Base-by-base conservation (phyloP, 306 rosid genomes). In the Rubus idaeus region DNA sequence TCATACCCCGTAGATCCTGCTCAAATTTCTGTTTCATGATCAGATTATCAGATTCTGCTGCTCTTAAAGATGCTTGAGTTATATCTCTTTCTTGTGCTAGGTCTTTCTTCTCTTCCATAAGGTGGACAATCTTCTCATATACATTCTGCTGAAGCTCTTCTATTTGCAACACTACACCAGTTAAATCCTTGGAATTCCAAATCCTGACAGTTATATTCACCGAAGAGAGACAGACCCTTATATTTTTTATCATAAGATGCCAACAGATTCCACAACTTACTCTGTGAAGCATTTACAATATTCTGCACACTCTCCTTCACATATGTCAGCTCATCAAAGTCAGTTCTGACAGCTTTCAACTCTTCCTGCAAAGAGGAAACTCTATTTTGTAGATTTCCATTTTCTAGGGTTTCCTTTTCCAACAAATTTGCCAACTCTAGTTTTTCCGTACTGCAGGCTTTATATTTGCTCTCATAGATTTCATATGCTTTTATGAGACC, bases 121-220 rank as follows among this genome's bases (percentile, higher is more conserved):
- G 91, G 77, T 72, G 89, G 76, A 80, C 82, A 75, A 90, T 88
- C 82, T 79, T 84, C 78, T 84, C 82, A 83, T 75, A 85, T 35
- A 88, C 83, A 71, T 71, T 83, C 47, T 73, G 80, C 81, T 91
- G 92, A 75, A 92, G 80, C 87, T 88, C 87, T 83, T 91, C 97
- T 50, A 92, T 83, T 74, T 55, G 88, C 88, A 82, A 76, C 46
- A 89, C 58, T 44, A 83, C 81, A 76, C 75, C 88, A 58, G 84
- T 84, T 68, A 90, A 79, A 79, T 87, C 86, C 20, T 75, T 57
- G 62, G 87, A 82, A 82, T 56, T 85, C 87, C 70, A 83, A 84
- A 78, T 83, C 89, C 71, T 62, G 80, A 73, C 69, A 75, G 70
- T 72, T 64, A 85, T 78, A 78, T 83, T 75, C 83, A 73, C 75